Evolutionary conservation across 1,284 basidiomycete genomes (phyloP).

Genomic region (Sporisorium graminicola): DNA sequence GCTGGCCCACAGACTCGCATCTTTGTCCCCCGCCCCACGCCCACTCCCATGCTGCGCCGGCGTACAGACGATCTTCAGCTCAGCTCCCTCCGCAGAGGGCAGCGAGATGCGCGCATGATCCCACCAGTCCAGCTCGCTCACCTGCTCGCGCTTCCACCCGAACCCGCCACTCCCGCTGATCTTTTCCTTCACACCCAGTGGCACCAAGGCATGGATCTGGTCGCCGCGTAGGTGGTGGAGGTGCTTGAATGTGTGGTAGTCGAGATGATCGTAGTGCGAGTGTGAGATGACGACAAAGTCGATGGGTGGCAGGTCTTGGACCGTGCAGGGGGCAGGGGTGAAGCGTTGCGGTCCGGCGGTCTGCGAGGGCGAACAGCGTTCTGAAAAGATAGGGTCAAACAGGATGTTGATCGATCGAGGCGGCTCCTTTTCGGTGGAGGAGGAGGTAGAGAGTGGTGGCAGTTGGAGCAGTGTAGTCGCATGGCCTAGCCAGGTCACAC

Average conservation of each 20-base stretch:
- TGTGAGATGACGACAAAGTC: slow-evolving; percentile 66
- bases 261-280: slow-evolving; percentile 68
- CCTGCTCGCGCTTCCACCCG: slow-evolving; percentile 45
- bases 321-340: slow-evolving; percentile 55
- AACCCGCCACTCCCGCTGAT: slow-evolving; percentile 35
- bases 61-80: slow-evolving; percentile 54
- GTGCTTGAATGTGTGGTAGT: slow-evolving; percentile 53
- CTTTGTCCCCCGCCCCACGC: slow-evolving; percentile 53
- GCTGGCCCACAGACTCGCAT: slow-evolving; percentile 59
- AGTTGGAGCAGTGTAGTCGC: slow-evolving; percentile 62
- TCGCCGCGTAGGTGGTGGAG: slow-evolving; percentile 38
- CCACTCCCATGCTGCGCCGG: slow-evolving; percentile 67
- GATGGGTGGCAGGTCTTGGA: slow-evolving; percentile 57
- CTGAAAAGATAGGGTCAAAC: slow-evolving; percentile 66
- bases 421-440: slow-evolving; percentile 1
- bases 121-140: slow-evolving; percentile 68
- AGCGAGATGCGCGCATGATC: slow-evolving; percentile 40
- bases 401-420: slow-evolving; percentile 52
- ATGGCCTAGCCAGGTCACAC: slow-evolving; percentile 66
- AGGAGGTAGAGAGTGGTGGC: slow-evolving; percentile 24
- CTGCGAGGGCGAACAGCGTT: slow-evolving; percentile 65
- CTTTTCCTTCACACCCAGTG: slow-evolving; percentile 61
- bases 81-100: neutral
- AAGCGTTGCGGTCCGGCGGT: slow-evolving; percentile 59
- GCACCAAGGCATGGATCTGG: slow-evolving; percentile 58